A percentile compares a stretch with the other conserved stretches of the same genome.
These are phyloP conservation scores for Streptanthus diversifolius DNA, from an alignment of 345 rosid genomes.

Conservation along the genomic window DNA sequence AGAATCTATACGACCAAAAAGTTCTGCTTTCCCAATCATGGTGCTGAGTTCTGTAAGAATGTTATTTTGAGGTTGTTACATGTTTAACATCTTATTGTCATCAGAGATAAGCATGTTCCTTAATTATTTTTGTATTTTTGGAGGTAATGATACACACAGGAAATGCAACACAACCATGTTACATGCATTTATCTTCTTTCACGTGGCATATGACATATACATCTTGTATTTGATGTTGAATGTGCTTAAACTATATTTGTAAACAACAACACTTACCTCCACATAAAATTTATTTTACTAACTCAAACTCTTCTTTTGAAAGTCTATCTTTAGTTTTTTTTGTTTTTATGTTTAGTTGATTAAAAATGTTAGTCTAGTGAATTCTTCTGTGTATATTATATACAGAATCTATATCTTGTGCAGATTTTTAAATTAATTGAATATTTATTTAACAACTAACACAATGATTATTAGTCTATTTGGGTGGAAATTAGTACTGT, in stretches of 20 bases:
- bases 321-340: not conserved
- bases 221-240: not conserved
- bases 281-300: not conserved
- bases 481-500: not conserved
- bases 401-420: not conserved
- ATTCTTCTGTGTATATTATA: not conserved
- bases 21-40: not conserved
- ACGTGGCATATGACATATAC: not conserved
- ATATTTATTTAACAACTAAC: too few relatives aligned
- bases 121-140: not conserved
- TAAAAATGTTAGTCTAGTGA: not conserved
- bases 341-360: not conserved
- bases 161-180: slow-evolving; percentile 1
- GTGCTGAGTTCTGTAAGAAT: not conserved
- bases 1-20: not conserved
- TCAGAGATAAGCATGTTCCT: slow-evolving; percentile 13
- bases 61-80: not conserved
- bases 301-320: not conserved
- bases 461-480: not conserved
- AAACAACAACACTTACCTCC: not conserved
- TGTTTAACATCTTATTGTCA: not conserved
- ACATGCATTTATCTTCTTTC: not conserved
- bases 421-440: not conserved
- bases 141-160: not conserved
- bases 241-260: not conserved